These are phyloP conservation scores for Oryza brachyantha DNA, from an alignment of 176 grass and related monocot species.

Conservation along the genomic window DNA sequence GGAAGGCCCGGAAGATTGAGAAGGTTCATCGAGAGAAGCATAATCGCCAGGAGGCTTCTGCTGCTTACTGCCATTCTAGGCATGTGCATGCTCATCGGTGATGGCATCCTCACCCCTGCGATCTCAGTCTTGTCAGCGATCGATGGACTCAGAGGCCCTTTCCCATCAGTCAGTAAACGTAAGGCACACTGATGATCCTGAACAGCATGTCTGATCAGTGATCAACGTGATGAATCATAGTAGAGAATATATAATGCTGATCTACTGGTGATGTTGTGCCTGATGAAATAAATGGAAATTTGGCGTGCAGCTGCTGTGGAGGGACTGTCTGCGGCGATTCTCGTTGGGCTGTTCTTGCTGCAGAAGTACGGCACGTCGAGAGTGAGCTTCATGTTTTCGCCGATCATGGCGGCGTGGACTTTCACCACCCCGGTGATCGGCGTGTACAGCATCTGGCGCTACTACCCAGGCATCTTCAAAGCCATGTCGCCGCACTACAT, in stretches of 20 bases:
- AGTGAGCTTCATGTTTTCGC: constrained; percentile 55
- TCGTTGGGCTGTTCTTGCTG: constrained; percentile 46
- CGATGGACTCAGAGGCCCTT: constrained; percentile 39
- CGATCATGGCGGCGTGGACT: constrained; percentile 56
- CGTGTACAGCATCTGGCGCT: constrained; percentile 44
- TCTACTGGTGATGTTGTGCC: neutral
- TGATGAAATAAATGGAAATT: neutral
- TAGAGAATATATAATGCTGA: neutral
- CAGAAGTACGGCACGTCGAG: constrained; percentile 50
- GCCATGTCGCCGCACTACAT: constrained; percentile 49
- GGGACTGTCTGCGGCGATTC: constrained; percentile 34
- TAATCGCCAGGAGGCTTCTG: constrained; percentile 44
- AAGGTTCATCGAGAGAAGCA: constrained; percentile 46
- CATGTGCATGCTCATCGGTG: constrained; percentile 64
- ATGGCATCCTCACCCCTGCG: constrained; percentile 60
- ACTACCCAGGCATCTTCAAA: constrained; percentile 52
- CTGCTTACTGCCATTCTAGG: constrained; percentile 52
- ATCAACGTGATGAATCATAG: neutral
- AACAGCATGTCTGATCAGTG: neutral
- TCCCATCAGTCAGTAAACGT: constrained; percentile 40
- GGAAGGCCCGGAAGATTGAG: constrained; percentile 34
- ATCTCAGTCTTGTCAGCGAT: constrained; percentile 63
- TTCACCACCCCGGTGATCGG: constrained; percentile 54
- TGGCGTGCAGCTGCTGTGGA: constrained; percentile 31
- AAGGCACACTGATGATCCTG: neutral